phyloP scores from a whole-genome alignment of 163 green algal species.

The Chlamydomonas reinhardtii region DNA sequence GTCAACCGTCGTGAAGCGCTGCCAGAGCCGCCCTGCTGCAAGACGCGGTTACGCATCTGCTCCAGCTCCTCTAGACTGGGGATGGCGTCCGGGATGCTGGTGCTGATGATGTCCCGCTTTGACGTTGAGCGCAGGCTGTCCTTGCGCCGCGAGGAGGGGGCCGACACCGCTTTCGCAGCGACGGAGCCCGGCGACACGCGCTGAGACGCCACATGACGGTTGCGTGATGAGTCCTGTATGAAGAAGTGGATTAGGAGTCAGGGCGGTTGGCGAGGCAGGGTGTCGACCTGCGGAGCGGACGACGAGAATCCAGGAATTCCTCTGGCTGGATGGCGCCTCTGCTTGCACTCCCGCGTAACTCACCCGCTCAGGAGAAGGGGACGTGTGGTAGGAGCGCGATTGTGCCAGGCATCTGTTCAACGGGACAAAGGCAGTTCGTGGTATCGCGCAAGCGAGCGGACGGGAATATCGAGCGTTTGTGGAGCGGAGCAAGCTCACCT shows the following conservation, averaged over 20 bases:
- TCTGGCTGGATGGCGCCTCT: no score
- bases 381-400: not conserved
- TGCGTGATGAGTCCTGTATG: not conserved
- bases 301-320: not conserved
- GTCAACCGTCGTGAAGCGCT: no score
- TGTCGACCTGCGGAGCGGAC: not conserved
- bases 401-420: slow-evolving; percentile 21
- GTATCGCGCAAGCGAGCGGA: not conserved
- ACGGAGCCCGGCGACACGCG: not conserved
- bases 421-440: not conserved
- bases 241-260: not conserved
- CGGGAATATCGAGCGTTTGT: not conserved
- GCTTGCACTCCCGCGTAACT: not conserved
- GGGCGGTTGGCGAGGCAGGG: not conserved
- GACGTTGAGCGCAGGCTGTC: not conserved
- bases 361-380: slow-evolving; percentile 13
- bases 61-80: slow-evolving; percentile 28
- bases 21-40: not conserved
- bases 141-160: not conserved
- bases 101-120: not conserved
- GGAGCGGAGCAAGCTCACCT: not conserved
- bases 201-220: not conserved
- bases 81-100: slow-evolving; percentile 28
- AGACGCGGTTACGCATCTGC: slow-evolving; percentile 2
- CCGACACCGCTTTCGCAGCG: not conserved